Percentiles rank a stretch among this genome's conserved stretches.
phyloP scores from a whole-genome alignment of 78 protist species.

The Chrysochromulina parva region DNA sequence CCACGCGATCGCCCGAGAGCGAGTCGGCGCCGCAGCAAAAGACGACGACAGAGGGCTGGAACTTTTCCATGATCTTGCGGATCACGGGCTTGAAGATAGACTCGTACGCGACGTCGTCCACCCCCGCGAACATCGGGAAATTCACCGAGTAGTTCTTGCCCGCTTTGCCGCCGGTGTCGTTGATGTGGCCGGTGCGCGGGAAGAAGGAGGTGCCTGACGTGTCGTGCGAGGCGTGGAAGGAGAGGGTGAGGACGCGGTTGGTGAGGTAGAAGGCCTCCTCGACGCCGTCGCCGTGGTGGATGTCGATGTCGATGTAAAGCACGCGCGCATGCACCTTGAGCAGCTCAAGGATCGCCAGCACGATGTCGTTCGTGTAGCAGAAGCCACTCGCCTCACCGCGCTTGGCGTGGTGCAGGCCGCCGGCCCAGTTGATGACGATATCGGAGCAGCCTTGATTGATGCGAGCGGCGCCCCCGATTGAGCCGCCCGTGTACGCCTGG shows the following conservation, averaged over 20 bases:
- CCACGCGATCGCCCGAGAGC: constrained; percentile 93
- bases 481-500: constrained; percentile 90
- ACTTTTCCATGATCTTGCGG: constrained; percentile 72
- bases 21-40: constrained; percentile 99
- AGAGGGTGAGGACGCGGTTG: constrained; percentile 74
- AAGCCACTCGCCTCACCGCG: constrained; percentile 96
- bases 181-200: constrained; percentile 83
- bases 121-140: constrained; percentile 96
- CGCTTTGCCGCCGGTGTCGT: constrained; percentile 82
- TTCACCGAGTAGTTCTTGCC: constrained; percentile 92
- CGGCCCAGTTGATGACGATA: constrained; percentile 97
- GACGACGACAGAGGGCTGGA: constrained; percentile 89
- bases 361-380: constrained; percentile 99
- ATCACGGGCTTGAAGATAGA: constrained; percentile 81
- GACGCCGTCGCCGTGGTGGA: constrained; percentile 82
- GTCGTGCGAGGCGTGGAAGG: constrained; percentile 84
- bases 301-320: constrained; percentile 76
- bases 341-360: constrained; percentile 94
- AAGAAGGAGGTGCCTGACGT: constrained; percentile 83
- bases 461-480: constrained; percentile 81
- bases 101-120: constrained; percentile 88
- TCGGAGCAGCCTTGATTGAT: constrained; percentile 82
- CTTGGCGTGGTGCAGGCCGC: constrained; percentile 99
- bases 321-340: constrained; percentile 73
- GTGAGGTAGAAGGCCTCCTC: constrained; percentile 79